Conservation (phyloP, 176 grass and related monocot genomes). For the Zea mays region Zm-B73-REFERENCE-NAM-5.0 NC_050097.1:234336001-234336500, state of each 20-base stretch:
- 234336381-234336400: slow-evolving; percentile 32
- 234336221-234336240: slow-evolving; percentile 86
- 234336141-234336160: slow-evolving; percentile 94
- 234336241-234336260: slow-evolving; percentile 73
- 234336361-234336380: slow-evolving; percentile 8
- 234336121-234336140: slow-evolving; percentile 41
- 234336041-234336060: background rate
- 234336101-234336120: slow-evolving; percentile 25
- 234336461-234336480: slow-evolving; percentile 31
- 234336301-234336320: slow-evolving; percentile 12
- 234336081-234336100: slow-evolving; percentile 1
- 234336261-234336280: slow-evolving; percentile 10
- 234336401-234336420: background rate
- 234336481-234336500: slow-evolving; percentile 16
- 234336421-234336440: slow-evolving; percentile 16
- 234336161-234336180: slow-evolving; percentile 99
- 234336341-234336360: slow-evolving; percentile 32
- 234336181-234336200: slow-evolving; percentile 88
- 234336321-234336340: slow-evolving; percentile 2
- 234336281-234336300: slow-evolving; percentile 12
- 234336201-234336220: slow-evolving; percentile 86
- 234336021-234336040: background rate
- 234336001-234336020: slow-evolving; percentile 25
- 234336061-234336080: slow-evolving; percentile 26
- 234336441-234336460: slow-evolving; percentile 25